Evolutionary conservation across 306 rosid genomes (phyloP).

Genomic region (Echinosophora koreensis): DNA sequence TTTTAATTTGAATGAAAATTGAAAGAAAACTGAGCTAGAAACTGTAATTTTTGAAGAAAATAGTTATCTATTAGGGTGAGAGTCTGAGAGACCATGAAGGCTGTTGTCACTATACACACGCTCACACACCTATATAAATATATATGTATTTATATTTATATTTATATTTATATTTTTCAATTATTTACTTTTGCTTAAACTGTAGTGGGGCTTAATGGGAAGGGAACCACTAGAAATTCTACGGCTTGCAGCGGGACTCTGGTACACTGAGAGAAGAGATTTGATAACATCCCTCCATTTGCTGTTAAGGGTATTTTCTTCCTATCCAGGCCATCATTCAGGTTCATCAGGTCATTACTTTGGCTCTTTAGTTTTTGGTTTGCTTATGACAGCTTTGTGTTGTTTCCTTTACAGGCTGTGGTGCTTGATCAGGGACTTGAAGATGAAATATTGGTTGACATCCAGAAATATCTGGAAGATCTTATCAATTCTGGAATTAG

Average conservation of each 20-base stretch:
- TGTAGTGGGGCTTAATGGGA: constrained; percentile 93
- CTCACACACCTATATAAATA: too few species aligned
- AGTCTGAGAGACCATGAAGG: constrained; percentile 19
- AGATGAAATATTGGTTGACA: constrained; percentile 73
- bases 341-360: constrained; percentile 25
- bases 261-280: constrained; percentile 98
- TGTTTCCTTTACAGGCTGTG: constrained; percentile 72
- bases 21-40: background rate
- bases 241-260: constrained; percentile 91
- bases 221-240: constrained; percentile 83
- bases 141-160: constrained; percentile 1
- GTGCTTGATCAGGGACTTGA: constrained; percentile 96
- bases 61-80: background rate
- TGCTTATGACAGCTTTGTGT: constrained; percentile 37
- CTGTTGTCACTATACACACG: background rate
- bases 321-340: constrained; percentile 25
- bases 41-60: constrained; percentile 18
- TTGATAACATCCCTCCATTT: constrained; percentile 84
- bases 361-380: constrained; percentile 5
- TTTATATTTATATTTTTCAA: constrained; percentile 20
- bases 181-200: constrained; percentile 25
- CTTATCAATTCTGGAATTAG: constrained; percentile 82
- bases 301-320: constrained; percentile 75
- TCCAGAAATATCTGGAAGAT: constrained; percentile 89
- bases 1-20: background rate